phyloP scores from a whole-genome alignment of 106 monocot genomes.

The Xerophyta viscosa region DNA sequence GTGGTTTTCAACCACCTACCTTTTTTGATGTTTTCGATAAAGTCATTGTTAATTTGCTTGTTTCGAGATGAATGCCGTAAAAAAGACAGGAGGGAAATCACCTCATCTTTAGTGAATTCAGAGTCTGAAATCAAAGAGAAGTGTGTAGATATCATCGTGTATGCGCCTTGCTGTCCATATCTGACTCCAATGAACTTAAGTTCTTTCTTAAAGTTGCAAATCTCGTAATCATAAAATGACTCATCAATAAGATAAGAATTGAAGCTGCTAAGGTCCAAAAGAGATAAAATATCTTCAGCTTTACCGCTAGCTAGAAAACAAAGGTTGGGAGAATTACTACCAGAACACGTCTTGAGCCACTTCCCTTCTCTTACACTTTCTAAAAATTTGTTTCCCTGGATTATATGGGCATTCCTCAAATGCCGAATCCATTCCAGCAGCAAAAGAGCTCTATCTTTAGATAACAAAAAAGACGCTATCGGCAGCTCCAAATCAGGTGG shows the following conservation, averaged over 20 bases:
- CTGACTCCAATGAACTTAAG: neutral
- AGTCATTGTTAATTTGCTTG: neutral
- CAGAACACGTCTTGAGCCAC: slow-evolving; percentile 1
- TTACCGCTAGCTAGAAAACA: neutral
- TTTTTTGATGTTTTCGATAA: neutral
- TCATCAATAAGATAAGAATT: neutral
- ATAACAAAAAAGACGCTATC: neutral
- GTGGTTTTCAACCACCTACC: neutral
- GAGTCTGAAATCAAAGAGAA: neutral
- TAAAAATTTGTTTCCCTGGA: neutral
- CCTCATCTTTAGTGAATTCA: neutral
- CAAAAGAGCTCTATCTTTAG: neutral
- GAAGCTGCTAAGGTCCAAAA: neutral
- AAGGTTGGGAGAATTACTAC: neutral
- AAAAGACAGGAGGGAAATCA: neutral
- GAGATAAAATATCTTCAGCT: neutral
- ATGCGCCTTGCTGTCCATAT: neutral
- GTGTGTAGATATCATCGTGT: neutral
- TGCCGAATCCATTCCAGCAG: slow-evolving; percentile 6
- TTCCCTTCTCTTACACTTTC: slow-evolving; percentile 3
- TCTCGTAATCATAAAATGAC: neutral
- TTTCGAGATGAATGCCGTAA: neutral
- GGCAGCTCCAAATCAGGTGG: neutral
- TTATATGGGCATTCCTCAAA: neutral
- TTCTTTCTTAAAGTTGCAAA: neutral